Base-by-base conservation (phyloP, 148 eudicot species). In the Rhododendron kiyosumense region DNA sequence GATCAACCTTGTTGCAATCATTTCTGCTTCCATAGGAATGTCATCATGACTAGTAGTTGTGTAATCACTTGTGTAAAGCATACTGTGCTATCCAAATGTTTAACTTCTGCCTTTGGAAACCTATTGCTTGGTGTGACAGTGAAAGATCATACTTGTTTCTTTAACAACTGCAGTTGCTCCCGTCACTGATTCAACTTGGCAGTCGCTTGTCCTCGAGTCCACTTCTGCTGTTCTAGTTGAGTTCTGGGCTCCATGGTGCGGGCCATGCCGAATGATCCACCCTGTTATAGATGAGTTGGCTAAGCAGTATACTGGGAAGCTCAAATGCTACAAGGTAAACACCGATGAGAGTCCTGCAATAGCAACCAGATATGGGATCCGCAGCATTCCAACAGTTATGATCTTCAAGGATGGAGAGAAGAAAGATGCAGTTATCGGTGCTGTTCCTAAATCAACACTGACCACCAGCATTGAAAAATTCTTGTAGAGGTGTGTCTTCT, bases 161-260 rank as follows among this genome's bases (percentile, higher is more conserved):
- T 78, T 85, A 88, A 87, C 76, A 77, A 84, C 73, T 90, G 89
- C 96, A 94, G 99, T 94, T 88, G 86, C 93, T 75, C 48, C 94
- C 63, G 92, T 92, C 48, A 88, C 88, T 20, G 97, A 94, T 76
- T 84, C 83, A 5, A 85, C 89, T 43, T 96, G 96, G 95, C 90
- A 96, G 83, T 87, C 93, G 41, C 90, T 84, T 45, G 99, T 95
- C 14, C 87, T 96, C 26, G 95, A 92, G 81, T 90, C 89, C 17
- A 90, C 89, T 46, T 49, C 83, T 28, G 92, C 96, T 1, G 98
- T 93, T 52, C 89, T 95, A 81, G 96, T 96, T 61, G 99, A 94
- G 81, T 96, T 96, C 89, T 96, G 98, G 99, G 99, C 99, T 82
- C 98, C 98, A 75, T 96, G 98, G 99, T 96, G 99, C 79, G 98